phyloP scores from a whole-genome alignment of 2,329 filamentous ascomycete species.

The Balansia obtecta region DNA sequence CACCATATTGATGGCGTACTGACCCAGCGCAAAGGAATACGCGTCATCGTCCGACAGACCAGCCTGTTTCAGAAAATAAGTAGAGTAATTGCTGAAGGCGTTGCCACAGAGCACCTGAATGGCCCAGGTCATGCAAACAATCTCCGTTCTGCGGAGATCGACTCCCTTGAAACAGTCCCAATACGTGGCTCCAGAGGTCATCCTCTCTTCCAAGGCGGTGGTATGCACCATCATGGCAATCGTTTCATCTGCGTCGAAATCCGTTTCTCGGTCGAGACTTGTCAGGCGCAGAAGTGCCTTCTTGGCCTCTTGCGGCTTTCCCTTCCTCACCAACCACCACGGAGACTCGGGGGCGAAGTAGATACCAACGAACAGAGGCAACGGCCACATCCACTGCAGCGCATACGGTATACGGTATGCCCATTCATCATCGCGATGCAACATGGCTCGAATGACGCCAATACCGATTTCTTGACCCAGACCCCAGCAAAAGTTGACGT shows the following conservation, averaged over 20 bases:
- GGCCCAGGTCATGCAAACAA: conserved; percentile 52
- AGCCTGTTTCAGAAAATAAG: conserved; percentile 49
- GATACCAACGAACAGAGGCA: conserved; percentile 53
- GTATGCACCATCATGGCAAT: conserved; percentile 90
- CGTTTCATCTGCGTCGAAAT: conserved; percentile 73
- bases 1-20: conserved; percentile 62
- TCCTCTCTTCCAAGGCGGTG: conserved; percentile 64
- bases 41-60: conserved; percentile 38
- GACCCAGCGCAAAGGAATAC: conserved; percentile 50
- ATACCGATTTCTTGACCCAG: conserved; percentile 63
- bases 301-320: conserved; percentile 53
- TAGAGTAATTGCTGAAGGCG: conserved; percentile 53
- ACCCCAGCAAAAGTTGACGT: conserved; percentile 68
- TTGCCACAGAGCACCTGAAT: conserved; percentile 53
- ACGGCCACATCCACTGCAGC: conserved; percentile 68
- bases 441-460: conserved; percentile 58
- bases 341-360: conserved; percentile 58
- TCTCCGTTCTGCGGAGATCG: conserved; percentile 65
- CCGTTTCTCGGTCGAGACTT: conserved; percentile 47
- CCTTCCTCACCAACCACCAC: conserved; percentile 65
- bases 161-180: conserved; percentile 73
- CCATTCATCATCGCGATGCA: conserved; percentile 53
- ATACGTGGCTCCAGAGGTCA: conserved; percentile 63
- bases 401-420: conserved; percentile 59
- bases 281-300: conserved; percentile 52